Conservation (phyloP, 176 grass and related monocot genomes). For the Hordeum marinum region DNA sequence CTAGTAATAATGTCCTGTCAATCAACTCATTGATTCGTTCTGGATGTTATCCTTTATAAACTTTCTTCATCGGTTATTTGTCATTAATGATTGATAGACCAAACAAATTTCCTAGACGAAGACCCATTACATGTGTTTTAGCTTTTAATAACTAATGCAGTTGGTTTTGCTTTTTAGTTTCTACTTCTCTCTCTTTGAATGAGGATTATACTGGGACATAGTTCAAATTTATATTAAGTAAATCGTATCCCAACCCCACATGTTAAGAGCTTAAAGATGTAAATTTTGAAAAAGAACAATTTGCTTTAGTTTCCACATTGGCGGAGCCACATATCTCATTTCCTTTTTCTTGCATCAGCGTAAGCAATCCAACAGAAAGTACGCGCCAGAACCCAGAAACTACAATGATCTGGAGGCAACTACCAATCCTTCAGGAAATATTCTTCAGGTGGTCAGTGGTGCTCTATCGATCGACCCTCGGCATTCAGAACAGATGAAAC, state of each 20-base stretch:
- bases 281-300: neutral
- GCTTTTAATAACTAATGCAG: too few species aligned
- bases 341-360: constrained; percentile 28
- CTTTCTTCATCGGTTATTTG: neutral
- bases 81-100: neutral
- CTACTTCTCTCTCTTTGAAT: neutral
- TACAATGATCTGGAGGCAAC: constrained; percentile 21
- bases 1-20: neutral
- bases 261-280: neutral
- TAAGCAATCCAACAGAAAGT: constrained; percentile 36
- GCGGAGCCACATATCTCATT: neutral
- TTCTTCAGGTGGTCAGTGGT: constrained; percentile 19
- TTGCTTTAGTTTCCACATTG: neutral
- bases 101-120: neutral
- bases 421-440: constrained; percentile 13
- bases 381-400: constrained; percentile 19
- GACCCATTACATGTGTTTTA: too few species aligned
- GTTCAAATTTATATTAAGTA: neutral
- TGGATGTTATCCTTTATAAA: neutral
- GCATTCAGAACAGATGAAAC: constrained; percentile 68
- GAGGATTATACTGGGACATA: neutral
- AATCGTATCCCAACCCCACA: neutral
- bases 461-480: constrained; percentile 49
- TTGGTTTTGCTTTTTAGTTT: neutral
- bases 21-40: neutral